Base-by-base conservation (phyloP, 1,139 yeast species). In the Meyerozyma elateridarum region DNA sequence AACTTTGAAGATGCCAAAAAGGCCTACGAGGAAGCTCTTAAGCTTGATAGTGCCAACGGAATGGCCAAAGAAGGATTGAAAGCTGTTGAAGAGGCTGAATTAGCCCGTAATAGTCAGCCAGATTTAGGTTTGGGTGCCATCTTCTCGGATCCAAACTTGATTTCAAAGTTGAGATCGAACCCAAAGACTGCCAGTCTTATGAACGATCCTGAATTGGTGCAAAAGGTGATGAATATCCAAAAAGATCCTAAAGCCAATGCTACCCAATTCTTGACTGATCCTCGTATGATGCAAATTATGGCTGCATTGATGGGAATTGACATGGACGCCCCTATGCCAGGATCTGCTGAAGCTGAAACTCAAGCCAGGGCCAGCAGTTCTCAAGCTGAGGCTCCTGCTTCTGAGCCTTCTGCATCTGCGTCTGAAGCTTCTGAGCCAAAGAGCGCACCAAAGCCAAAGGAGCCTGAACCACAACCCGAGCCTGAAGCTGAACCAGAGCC, bases 151-250 rank as follows among this genome's bases (percentile, higher is more conserved):
- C 96, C 96, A 29, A 72, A 76, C 44, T 64, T 85, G 59, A 74
- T 87, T 54, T 70, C 76, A 42, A 85, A 83, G 47, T 77, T 91
- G 57, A 78, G 76, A 59, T 65, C 64, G 31, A 83, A 91, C 59
- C 97, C 98, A 40, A 85, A 85, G 65, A 88, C 97, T 22, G 76
- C 83, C 30, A 88, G 82, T 39, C 60, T 80, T 54, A 78, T 91
- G 85, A 80, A 84, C 42, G 97, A 93, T 56, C 96, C 96, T 12
- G 71, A 71, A 36, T 73, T 93, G 52, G 85, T 87, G 24, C 73
- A 75, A 32, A 87, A 87, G 57, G 71, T 93, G 31, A 59, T 69
- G 46, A 70, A 70, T 41, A 65, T 85, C 49, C 82, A 76, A 57
- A 49, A 67, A 30, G 82, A 89, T 57, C 97, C 98, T 29, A 75